Evolutionary conservation across 805 yeast species (phyloP).

Genomic region (Teunomyces tritomae): DNA sequence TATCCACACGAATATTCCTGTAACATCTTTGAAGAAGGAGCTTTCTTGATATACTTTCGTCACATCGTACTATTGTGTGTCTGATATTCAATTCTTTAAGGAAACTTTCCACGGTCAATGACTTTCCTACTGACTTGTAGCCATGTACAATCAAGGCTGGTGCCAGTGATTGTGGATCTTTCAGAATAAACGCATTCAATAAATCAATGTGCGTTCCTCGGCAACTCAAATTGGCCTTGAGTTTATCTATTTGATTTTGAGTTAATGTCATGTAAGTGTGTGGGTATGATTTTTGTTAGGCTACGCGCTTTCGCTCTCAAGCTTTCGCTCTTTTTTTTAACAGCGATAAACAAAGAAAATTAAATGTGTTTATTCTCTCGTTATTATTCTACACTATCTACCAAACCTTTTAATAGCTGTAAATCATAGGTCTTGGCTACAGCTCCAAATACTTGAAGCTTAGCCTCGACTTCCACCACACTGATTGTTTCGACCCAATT

Average conservation of each 20-base stretch:
- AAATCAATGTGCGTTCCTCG: conserved; percentile 36
- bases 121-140: conserved; percentile 47
- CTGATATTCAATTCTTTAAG: conserved; percentile 25
- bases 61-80: conserved; percentile 40
- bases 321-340: neutral
- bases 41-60: conserved; percentile 41
- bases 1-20: conserved; percentile 34
- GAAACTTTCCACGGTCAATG: conserved; percentile 34
- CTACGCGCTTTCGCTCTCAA: conserved; percentile 1
- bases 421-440: conserved; percentile 63
- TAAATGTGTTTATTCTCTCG: neutral
- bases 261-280: neutral
- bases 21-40: conserved; percentile 42
- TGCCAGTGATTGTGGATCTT: conserved; percentile 23
- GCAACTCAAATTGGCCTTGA: conserved; percentile 18
- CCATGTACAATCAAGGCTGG: conserved; percentile 48
- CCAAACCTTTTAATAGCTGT: conserved; percentile 45
- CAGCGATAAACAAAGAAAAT: neutral
- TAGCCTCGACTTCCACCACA: conserved; percentile 42
- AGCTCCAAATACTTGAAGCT: conserved; percentile 49
- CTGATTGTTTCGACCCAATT: conserved; percentile 63
- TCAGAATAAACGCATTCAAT: conserved; percentile 33
- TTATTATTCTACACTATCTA: conserved; percentile 21
- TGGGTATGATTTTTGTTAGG: neutral
- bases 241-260: neutral